Evolutionary conservation across 2,329 filamentous ascomycete genomes (phyloP).

Genomic region (Alternaria gansuensis): DNA sequence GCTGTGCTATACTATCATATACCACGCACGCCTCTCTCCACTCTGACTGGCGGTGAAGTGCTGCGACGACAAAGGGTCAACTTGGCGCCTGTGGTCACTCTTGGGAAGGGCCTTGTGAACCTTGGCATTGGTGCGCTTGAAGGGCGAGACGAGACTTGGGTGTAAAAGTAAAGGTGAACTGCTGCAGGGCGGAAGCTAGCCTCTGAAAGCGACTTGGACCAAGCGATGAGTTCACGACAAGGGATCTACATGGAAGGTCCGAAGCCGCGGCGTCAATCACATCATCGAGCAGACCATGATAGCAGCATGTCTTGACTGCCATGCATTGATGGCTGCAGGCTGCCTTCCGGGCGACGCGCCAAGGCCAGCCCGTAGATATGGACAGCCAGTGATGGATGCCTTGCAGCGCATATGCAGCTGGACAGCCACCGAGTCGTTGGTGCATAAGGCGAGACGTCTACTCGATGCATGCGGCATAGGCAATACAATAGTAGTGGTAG

Average conservation of each 20-base stretch:
- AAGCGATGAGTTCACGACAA: constrained; percentile 8
- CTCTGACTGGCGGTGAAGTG: constrained; percentile 38
- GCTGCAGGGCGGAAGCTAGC: constrained; percentile 9
- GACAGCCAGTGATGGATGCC: constrained; percentile 14
- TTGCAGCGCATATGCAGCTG: constrained; percentile 14
- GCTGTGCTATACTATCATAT: constrained; percentile 21
- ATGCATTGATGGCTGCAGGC: constrained; percentile 1
- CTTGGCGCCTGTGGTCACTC: constrained; percentile 32
- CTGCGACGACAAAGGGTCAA: constrained; percentile 11
- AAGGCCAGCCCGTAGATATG: constrained; percentile 9
- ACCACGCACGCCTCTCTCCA: constrained; percentile 31
- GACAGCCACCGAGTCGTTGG: constrained; percentile 1
- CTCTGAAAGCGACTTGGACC: constrained; percentile 1
- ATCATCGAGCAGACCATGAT: constrained; percentile 2
- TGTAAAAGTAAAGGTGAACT: constrained; percentile 8
- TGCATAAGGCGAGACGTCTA: constrained; percentile 5
- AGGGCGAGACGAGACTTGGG: constrained; percentile 1
- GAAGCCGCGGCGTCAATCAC: constrained; percentile 8
- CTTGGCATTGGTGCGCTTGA: background rate
- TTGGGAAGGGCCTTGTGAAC: constrained; percentile 16
- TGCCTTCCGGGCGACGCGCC: constrained; percentile 1
- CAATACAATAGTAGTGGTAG: no score
- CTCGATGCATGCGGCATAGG: constrained; percentile 5
- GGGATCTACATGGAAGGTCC: constrained; percentile 8
- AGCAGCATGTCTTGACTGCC: background rate